Evolutionary conservation across 441 rosid genomes (phyloP).

Genomic region (Macaranga tanarius): DNA sequence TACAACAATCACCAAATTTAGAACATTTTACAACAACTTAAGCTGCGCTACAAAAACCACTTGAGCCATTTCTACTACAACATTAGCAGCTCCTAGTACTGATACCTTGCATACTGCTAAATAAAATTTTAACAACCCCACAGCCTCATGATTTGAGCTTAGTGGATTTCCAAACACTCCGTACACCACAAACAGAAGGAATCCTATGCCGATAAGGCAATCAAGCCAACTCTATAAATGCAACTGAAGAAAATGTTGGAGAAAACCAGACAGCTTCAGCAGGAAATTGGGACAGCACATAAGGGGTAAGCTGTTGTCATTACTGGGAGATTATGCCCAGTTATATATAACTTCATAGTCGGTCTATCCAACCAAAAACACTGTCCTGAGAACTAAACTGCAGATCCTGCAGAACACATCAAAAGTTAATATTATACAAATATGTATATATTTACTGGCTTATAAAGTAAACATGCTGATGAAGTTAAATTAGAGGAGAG

Average conservation of each 20-base stretch:
- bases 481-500: constrained; percentile 8
- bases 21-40: not conserved
- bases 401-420: constrained; percentile 44
- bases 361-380: constrained; percentile 59
- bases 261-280: constrained; percentile 11
- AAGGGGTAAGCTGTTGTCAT: constrained; percentile 1
- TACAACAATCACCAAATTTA: not conserved
- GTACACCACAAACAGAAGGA: not conserved
- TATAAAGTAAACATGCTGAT: not conserved
- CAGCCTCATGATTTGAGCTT: not conserved
- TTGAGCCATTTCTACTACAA: not conserved
- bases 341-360: constrained; percentile 30
- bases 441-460: not conserved
- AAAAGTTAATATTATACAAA: not conserved
- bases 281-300: not conserved
- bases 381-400: constrained; percentile 79
- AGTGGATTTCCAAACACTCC: not conserved
- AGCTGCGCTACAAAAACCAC: not conserved
- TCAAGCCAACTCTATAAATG: constrained; percentile 9
- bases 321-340: constrained; percentile 1
- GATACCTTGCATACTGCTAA: not conserved
- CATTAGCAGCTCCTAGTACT: not conserved
- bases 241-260: constrained; percentile 17
- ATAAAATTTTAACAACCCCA: not conserved
- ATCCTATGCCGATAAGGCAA: not conserved